Conservation (phyloP, 257 asterid species). For the Gentiana dahurica region DNA sequence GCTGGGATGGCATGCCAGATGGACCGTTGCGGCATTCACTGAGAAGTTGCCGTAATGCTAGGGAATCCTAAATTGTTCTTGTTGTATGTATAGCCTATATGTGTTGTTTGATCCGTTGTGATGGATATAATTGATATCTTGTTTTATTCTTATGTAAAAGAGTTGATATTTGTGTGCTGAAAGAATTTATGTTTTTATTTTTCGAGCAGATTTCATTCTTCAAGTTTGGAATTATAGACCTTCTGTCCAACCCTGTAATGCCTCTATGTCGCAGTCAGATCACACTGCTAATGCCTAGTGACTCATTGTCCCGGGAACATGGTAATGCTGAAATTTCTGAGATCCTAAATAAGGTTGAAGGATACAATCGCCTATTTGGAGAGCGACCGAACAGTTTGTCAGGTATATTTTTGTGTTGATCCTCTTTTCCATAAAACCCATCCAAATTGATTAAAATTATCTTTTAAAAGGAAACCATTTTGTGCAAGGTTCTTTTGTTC, state of each 20-base stretch:
- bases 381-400: conserved; percentile 45
- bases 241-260: conserved; percentile 76
- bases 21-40: no score
- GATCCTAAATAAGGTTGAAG: conserved; percentile 50
- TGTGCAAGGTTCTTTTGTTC: neutral
- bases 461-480: neutral
- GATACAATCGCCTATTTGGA: conserved; percentile 72
- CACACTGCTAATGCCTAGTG: conserved; percentile 79
- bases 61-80: no score
- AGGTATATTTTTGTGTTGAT: conserved; percentile 37
- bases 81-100: no score
- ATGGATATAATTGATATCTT: no score
- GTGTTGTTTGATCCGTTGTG: no score
- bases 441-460: neutral
- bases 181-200: neutral
- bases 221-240: conserved; percentile 81
- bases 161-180: no score
- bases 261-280: conserved; percentile 88
- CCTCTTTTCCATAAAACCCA: neutral
- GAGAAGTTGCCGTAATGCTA: no score
- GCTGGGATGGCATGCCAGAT: no score
- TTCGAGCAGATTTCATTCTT: conserved; percentile 59
- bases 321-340: conserved; percentile 32
- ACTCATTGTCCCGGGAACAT: conserved; percentile 41
- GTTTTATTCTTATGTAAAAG: no score